phyloP scores from a whole-genome alignment of 2,329 filamentous ascomycete species.

The Cadophora sp. region DNA sequence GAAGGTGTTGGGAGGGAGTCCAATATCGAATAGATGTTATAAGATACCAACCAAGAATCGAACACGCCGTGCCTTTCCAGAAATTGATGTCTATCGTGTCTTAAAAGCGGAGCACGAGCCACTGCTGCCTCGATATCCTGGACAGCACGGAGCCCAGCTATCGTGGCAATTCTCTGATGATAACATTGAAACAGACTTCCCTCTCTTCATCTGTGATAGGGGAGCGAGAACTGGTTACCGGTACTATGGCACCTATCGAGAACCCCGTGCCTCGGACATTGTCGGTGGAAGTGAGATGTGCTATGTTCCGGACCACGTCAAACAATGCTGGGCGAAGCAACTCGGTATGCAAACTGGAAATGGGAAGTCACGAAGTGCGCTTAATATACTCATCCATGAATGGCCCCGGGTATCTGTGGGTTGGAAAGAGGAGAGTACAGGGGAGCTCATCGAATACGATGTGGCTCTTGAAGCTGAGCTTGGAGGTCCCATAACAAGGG shows the following conservation, averaged over 20 bases:
- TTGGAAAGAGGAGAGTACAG: background rate
- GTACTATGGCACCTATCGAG: background rate
- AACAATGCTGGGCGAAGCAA: background rate
- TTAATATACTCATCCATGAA: background rate
- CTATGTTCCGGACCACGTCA: background rate
- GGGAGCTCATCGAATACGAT: background rate
- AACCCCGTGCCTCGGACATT: background rate
- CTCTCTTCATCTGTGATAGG: conserved; percentile 3
- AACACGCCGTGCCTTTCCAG: background rate
- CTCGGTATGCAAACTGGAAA: background rate
- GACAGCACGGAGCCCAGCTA: background rate
- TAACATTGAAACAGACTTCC: background rate
- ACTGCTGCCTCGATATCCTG: background rate
- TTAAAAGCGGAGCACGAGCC: background rate
- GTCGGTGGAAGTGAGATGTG: too few relatives aligned
- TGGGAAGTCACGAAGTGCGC: background rate
- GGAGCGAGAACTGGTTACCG: background rate
- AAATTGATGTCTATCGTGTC: background rate
- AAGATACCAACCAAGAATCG: background rate
- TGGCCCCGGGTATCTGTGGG: background rate
- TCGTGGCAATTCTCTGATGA: background rate
- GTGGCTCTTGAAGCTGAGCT: background rate
- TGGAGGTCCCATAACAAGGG: background rate
- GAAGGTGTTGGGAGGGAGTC: background rate
- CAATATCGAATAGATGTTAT: background rate